Percentiles rank a stretch among this genome's conserved stretches.
Conservation (phyloP, 768 basidiomycete genomes). For the Termitomyces sp. region DNA sequence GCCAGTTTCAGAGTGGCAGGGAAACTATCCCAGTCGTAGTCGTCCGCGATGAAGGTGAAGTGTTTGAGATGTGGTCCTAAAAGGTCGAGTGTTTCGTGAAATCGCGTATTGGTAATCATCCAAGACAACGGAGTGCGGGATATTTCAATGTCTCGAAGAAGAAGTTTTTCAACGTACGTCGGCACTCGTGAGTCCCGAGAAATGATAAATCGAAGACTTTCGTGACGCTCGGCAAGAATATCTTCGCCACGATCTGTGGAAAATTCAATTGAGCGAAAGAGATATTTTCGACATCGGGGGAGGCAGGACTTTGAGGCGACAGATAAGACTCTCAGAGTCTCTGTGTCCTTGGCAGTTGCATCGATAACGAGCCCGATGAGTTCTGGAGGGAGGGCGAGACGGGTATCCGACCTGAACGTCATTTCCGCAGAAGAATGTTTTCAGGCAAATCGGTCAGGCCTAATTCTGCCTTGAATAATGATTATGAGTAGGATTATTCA, state of each 20-base stretch:
- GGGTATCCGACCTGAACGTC: not conserved
- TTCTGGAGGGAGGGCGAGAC: not conserved
- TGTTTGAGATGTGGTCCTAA: not conserved
- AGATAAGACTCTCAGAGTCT: not conserved
- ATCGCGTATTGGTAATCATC: constrained; percentile 5
- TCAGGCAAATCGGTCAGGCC: not conserved
- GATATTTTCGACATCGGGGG: not conserved
- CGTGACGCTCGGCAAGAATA: not conserved
- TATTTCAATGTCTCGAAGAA: constrained; percentile 2
- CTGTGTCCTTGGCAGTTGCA: not conserved
- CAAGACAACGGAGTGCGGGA: not conserved
- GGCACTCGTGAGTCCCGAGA: not conserved
- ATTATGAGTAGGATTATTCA: not conserved
- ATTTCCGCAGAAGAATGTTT: not conserved
- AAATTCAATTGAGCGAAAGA: constrained; percentile 6
- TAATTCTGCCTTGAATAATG: not conserved
- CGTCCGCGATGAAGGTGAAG: constrained; percentile 7
- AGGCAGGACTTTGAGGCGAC: constrained; percentile 1
- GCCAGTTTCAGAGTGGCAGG: constrained; percentile 3
- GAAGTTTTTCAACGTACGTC: not conserved
- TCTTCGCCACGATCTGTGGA: not conserved
- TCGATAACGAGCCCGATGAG: constrained; percentile 10
- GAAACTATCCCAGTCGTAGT: constrained; percentile 1
- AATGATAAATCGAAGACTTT: not conserved
- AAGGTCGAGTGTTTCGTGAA: constrained; percentile 5